Evolutionary conservation across 345 rosid species (phyloP).

Genomic region (Arabis alpina): DNA sequence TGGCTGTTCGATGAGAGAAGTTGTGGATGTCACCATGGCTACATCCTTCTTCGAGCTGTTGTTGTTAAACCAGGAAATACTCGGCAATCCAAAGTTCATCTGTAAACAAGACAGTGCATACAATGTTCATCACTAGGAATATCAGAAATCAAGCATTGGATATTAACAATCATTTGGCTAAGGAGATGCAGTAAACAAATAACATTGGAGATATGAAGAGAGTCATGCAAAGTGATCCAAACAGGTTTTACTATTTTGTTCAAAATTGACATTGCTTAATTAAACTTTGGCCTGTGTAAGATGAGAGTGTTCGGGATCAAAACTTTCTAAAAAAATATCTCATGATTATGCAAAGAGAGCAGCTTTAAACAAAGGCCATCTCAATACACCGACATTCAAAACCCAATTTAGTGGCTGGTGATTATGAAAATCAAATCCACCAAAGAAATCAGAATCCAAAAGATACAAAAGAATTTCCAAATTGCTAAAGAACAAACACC

Average conservation of each 20-base stretch:
- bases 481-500: constrained; percentile 2
- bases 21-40: constrained; percentile 44
- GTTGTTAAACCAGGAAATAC: constrained; percentile 50
- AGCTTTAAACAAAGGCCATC: not conserved
- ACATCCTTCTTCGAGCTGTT: constrained; percentile 45
- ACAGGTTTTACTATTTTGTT: not conserved
- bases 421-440: not conserved
- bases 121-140: constrained; percentile 3
- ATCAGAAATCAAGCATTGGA: not conserved
- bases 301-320: not conserved
- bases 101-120: constrained; percentile 15
- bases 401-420: not conserved
- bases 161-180: not conserved
- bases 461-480: not conserved
- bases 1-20: constrained; percentile 43
- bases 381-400: not conserved
- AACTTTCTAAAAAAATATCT: not conserved
- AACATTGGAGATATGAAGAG: not conserved
- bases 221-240: constrained; percentile 10
- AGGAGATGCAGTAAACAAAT: not conserved
- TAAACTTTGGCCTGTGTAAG: not conserved
- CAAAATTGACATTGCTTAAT: not conserved
- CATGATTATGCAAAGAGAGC: constrained; percentile 31
- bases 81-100: constrained; percentile 57
- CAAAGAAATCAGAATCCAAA: not conserved